Conservation (phyloP, 306 rosid species). For the Medicago lupulina region DNA sequence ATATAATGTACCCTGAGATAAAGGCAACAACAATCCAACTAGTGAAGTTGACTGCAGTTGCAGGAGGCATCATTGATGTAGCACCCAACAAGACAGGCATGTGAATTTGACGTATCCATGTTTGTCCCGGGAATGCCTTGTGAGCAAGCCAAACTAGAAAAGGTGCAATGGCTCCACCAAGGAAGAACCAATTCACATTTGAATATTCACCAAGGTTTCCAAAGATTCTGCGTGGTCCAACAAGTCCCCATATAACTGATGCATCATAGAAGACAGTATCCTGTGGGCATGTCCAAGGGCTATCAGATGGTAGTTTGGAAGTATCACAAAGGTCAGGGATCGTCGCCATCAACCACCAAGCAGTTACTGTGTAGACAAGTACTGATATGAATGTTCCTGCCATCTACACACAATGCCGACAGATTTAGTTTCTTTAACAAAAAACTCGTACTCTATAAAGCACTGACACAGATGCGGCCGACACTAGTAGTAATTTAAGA, state of each 20-base stretch:
- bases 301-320: conserved; percentile 46
- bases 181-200: conserved; percentile 69
- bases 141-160: conserved; percentile 73
- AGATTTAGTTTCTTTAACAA: conserved; percentile 15
- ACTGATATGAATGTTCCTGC: conserved; percentile 72
- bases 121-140: conserved; percentile 60
- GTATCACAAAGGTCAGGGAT: conserved; percentile 77
- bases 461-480: too few relatives aligned
- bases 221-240: conserved; percentile 86
- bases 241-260: conserved; percentile 88
- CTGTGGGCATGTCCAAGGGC: conserved; percentile 87
- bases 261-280: conserved; percentile 81
- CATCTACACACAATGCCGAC: conserved; percentile 54
- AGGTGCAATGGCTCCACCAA: conserved; percentile 78
- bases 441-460: too few relatives aligned
- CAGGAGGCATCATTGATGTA: conserved; percentile 82
- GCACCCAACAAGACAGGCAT: conserved; percentile 77
- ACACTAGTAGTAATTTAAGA: too few relatives aligned
- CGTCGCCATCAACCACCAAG: conserved; percentile 83
- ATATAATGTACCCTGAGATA: conserved; percentile 60
- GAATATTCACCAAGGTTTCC: conserved; percentile 79
- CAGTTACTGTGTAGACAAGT: conserved; percentile 60
- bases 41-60: conserved; percentile 69
- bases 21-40: conserved; percentile 71
- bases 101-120: conserved; percentile 65